Conservation (phyloP, 2,329 filamentous ascomycete genomes). For the Aspergillus oerlinghausenensis region DNA sequence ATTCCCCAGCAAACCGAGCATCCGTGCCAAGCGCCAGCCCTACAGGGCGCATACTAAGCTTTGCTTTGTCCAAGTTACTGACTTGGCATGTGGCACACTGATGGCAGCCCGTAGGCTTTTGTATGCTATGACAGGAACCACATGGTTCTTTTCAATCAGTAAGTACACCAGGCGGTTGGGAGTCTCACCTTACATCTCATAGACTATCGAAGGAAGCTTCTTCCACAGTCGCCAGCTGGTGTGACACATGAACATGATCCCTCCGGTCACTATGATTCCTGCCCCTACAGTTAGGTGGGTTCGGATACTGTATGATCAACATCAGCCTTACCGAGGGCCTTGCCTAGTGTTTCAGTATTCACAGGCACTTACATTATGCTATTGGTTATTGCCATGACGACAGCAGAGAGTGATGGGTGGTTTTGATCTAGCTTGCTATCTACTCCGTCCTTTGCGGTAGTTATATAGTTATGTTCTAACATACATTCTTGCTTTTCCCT, state of each 20-base stretch:
- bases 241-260: background rate
- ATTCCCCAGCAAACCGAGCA: background rate
- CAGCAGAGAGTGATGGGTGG: background rate
- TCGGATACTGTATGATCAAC: background rate
- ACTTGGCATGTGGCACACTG: too few relatives aligned
- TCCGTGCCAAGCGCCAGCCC: constrained; percentile 28
- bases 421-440: background rate
- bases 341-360: background rate
- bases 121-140: background rate
- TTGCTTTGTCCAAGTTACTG: background rate
- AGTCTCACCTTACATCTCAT: background rate
- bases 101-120: background rate
- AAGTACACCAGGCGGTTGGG: background rate
- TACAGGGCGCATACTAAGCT: constrained; percentile 16
- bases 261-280: background rate
- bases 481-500: background rate
- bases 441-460: background rate
- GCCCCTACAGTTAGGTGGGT: background rate
- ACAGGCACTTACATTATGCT: background rate
- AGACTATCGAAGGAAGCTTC: background rate
- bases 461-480: background rate
- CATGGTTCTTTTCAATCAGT: background rate
- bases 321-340: background rate
- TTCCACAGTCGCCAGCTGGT: background rate
- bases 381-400: background rate